A percentile compares a stretch with the other conserved stretches of the same genome.
Evolutionary conservation across 306 rosid species (phyloP).

Genomic region (Quercus aquifolioides): DNA sequence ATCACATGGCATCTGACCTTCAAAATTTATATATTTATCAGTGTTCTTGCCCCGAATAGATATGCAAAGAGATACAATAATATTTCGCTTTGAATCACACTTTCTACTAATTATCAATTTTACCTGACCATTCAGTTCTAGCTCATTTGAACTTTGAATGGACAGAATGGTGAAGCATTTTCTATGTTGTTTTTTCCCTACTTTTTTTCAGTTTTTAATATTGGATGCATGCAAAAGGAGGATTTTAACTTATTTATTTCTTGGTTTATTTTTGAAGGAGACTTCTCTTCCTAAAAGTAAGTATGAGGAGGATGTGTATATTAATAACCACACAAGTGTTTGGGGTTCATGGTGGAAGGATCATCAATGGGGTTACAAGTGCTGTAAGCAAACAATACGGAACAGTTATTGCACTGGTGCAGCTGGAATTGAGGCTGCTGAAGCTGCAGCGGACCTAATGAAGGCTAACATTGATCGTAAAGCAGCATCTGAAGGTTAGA

Average conservation of each 20-base stretch:
- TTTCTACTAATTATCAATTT: not conserved
- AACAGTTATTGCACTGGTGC: conserved; percentile 64
- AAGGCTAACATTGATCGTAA: conserved; percentile 62
- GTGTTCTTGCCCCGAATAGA: not conserved
- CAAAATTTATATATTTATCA: not conserved
- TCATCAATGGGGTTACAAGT: conserved; percentile 71
- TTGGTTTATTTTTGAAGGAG: conserved; percentile 36
- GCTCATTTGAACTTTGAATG: not conserved
- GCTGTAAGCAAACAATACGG: conserved; percentile 50
- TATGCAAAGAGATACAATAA: too few species aligned
- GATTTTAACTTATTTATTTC: not conserved
- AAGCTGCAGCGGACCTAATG: conserved; percentile 49
- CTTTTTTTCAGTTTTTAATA: not conserved
- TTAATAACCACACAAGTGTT: conserved; percentile 54
- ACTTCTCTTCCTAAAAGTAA: conserved; percentile 44
- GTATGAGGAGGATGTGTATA: conserved; percentile 51
- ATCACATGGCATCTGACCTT: not conserved
- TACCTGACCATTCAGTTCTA: not conserved
- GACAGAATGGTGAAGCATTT: not conserved
- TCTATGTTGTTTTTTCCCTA: not conserved
- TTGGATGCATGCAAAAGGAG: not conserved
- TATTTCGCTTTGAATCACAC: not conserved
- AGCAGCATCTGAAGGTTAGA: conserved; percentile 45
- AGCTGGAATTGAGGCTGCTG: conserved; percentile 60
- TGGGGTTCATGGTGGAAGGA: conserved; percentile 85